Base-by-base conservation (phyloP, 1,284 basidiomycete genomes). In the Ustilago vetiveriae region DNA sequence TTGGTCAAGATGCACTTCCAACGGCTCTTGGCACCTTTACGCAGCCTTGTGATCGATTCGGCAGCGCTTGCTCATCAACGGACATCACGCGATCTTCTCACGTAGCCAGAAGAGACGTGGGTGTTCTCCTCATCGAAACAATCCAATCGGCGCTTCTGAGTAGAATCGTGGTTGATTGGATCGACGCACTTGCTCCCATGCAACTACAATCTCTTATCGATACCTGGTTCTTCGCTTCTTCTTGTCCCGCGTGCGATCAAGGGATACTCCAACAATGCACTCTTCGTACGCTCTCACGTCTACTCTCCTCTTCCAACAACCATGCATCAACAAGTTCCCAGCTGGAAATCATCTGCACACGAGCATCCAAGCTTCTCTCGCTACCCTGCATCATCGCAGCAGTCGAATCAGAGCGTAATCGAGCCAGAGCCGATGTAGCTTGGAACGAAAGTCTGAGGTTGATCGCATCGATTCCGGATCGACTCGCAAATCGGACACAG, bases 391-490 rank as follows among this genome's bases (percentile, higher is more conserved):
- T 69, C 13, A 23, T 59, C 0, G 17, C 6, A 0, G 33, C 44
- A 1, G 45, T 42, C 1, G 6, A 22, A 5, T 17, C 22, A 3
- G 49, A 60, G 7, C 14, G 13, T 11, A 70, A 70, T 30, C 6
- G 6, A 9, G 67, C 67, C 3, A 14, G 60, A 4, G 42, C 55
- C 0, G 49, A 44, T 5, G 56, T 70, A 4, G 23, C 32, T 2
- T 70, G 67, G 60, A 22, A n/a, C 13, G 67, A 70, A 14, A 42
- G 56, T 3, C 37, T 70, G 16, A 38, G 67, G 1, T 22, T 64
- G 17, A 19, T 50, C 6, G 21, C 39, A 2, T 33, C 48, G 2
- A 4, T 70, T 3, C 60, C 67, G 2, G 67, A 70, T 21, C 51
- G 67, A 3, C 26, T 70, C 14, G 67, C 67, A 0, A 70, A 70